Percentiles rank a stretch among this genome's conserved stretches.
phyloP scores from a whole-genome alignment of 2,329 filamentous ascomycete species.

The Orbilia javanica region DNA sequence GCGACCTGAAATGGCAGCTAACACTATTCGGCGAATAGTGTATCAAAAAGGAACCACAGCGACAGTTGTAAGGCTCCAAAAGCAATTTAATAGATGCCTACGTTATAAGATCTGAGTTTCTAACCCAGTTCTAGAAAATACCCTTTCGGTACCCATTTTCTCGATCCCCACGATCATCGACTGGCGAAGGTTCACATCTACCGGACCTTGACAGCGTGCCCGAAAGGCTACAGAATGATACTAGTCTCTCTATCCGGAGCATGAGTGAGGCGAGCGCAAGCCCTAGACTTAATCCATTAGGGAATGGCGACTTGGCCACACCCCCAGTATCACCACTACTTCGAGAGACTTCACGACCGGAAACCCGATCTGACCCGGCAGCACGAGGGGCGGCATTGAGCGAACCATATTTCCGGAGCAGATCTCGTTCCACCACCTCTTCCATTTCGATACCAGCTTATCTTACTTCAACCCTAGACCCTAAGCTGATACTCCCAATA shows the following conservation, averaged over 20 bases:
- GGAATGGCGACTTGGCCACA: conserved; percentile 66
- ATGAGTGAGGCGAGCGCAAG: conserved; percentile 44
- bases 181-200: conserved; percentile 27
- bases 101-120: background rate
- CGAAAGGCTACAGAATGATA: conserved; percentile 71
- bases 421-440: conserved; percentile 44
- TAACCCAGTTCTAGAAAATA: conserved; percentile 35
- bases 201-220: conserved; percentile 70
- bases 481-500: conserved; percentile 60
- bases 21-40: conserved; percentile 21
- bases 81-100: background rate
- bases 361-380: conserved; percentile 26
- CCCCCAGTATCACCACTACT: conserved; percentile 64
- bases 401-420: conserved; percentile 33
- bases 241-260: conserved; percentile 45
- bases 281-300: conserved; percentile 56
- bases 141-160: conserved; percentile 42
- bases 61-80: conserved; percentile 30
- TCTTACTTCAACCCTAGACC: conserved; percentile 24
- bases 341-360: conserved; percentile 47
- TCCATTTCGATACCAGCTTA: conserved; percentile 48
- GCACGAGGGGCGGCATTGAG: conserved; percentile 21
- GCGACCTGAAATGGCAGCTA: background rate
- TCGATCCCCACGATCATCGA: conserved; percentile 26
- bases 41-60: conserved; percentile 47